phyloP scores from a whole-genome alignment of 2,329 filamentous ascomycete species.

The Chrysoporthe cubensis region DNA sequence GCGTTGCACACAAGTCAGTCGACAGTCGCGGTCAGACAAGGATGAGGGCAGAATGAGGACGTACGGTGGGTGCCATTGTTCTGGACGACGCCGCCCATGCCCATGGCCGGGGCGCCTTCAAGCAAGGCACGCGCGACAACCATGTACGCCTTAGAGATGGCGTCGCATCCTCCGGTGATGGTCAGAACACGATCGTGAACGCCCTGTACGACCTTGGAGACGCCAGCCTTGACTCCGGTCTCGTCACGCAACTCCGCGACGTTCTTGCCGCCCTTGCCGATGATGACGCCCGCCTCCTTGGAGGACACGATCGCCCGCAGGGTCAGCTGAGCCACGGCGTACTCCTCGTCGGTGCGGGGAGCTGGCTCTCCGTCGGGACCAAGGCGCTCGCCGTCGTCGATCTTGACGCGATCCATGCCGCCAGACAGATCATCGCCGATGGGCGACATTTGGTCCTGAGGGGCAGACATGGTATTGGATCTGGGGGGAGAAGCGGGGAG shows the following conservation, averaged over 20 bases:
- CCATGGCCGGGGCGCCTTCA: constrained; percentile 91
- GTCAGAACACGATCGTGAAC: constrained; percentile 97
- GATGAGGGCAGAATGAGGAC: constrained; percentile 40
- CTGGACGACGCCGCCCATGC: constrained; percentile 89
- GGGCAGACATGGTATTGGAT: constrained; percentile 59
- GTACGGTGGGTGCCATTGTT: constrained; percentile 94
- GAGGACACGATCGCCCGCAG: constrained; percentile 97
- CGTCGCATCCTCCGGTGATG: constrained; percentile 86
- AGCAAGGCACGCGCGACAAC: constrained; percentile 90
- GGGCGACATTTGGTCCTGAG: constrained; percentile 60
- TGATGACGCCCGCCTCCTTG: constrained; percentile 98
- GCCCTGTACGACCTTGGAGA: constrained; percentile 97
- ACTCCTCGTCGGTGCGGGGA: constrained; percentile 96
- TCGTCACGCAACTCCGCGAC: constrained; percentile 96
- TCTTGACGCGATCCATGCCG: constrained; percentile 66
- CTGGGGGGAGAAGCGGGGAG: constrained; percentile 10
- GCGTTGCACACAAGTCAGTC: constrained; percentile 28
- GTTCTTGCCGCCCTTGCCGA: constrained; percentile 98
- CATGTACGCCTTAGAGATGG: constrained; percentile 89
- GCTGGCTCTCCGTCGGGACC: constrained; percentile 76
- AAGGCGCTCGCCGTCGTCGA: constrained; percentile 64
- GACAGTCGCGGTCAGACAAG: neutral
- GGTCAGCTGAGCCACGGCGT: constrained; percentile 88
- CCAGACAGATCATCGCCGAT: constrained; percentile 67
- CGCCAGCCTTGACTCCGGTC: constrained; percentile 95